Evolutionary conservation across 768 basidiomycete species (phyloP), one percentile per base, ranked within the genome.

Genomic region (Pleurotus pulmonarius): DNA sequence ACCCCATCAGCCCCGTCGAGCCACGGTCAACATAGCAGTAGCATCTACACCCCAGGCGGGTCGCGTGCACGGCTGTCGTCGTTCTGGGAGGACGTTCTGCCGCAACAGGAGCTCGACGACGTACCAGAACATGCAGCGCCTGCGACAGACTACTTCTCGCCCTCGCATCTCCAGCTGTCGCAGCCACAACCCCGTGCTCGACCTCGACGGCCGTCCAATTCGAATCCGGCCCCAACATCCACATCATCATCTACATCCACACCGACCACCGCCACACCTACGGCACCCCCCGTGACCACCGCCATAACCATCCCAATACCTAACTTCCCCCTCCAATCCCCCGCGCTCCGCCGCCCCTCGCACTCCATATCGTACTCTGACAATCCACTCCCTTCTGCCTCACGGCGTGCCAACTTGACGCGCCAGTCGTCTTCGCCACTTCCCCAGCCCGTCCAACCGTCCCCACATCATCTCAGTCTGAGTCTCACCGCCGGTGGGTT

Each of bases 61-160:
- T 73, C 69, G 37, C 83, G 81, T 60, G 73, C 79, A 20, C 79
- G 86, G 25, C 67, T 89, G 25, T 79, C 80, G 43, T 84, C 83
- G 55, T 92, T 91, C 61, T 92, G 90, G 90, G 78, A 90, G 9
- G 29, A 34, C 7, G 29, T 34, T 8, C 29, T 34, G 29, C 29
- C 29, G 29, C 29, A 34, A 8, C 29, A 34, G 29, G 11, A 34
- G 0, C 2, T 34, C 9, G 29, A 34, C 29, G 29, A 34, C 9
- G 29, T 34, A 8, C 29, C 29, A 9, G 29, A 34, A 8, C 9
- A 34, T 34, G 87, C 88, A 61, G 77, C 90, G 9, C 41, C 51
- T 40, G 39, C 37, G 2, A n/a, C 39, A 41, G 38, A 53, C 39
- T 39, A 53, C 51, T 53, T 40, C 38, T 53, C 39, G n/a, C 41